A percentile compares a stretch with the other conserved stretches of the same genome.
phyloP scores from a whole-genome alignment of 176 grass and related monocot species.

The Cenchrus americanus region DNA sequence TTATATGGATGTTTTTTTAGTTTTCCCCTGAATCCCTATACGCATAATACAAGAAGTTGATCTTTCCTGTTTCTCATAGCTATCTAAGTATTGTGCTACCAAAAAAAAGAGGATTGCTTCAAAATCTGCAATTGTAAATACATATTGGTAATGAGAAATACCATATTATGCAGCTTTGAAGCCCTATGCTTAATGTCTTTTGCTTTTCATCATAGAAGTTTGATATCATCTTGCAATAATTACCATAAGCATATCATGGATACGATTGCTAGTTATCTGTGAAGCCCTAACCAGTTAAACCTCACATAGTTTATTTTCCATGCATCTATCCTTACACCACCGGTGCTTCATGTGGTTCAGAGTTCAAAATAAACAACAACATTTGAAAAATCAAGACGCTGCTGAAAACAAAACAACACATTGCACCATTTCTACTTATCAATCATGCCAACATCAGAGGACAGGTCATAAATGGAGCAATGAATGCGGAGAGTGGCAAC shows the following conservation, averaged over 20 bases:
- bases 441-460: not conserved
- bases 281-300: not conserved
- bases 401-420: slow-evolving; percentile 2
- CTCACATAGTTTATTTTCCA: not conserved
- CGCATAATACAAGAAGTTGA: not conserved
- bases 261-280: not conserved
- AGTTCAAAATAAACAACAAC: not conserved
- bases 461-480: not conserved
- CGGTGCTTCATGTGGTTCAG: not conserved
- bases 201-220: not conserved
- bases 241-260: not conserved
- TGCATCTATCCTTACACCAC: not conserved
- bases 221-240: not conserved
- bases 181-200: not conserved
- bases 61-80: not conserved
- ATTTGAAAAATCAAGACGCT: not conserved
- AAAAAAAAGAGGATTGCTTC: not conserved
- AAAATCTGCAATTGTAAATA: not conserved
- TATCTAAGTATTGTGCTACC: not conserved
- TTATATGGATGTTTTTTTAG: not conserved
- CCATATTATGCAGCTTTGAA: not conserved
- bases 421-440: not conserved
- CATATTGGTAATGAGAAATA: not conserved
- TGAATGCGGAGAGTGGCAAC: not conserved
- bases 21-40: not conserved